Evolutionary conservation across 116 monocot species (phyloP), one percentile per base, ranked within the genome.

Genomic region (Posidonia oceanica): DNA sequence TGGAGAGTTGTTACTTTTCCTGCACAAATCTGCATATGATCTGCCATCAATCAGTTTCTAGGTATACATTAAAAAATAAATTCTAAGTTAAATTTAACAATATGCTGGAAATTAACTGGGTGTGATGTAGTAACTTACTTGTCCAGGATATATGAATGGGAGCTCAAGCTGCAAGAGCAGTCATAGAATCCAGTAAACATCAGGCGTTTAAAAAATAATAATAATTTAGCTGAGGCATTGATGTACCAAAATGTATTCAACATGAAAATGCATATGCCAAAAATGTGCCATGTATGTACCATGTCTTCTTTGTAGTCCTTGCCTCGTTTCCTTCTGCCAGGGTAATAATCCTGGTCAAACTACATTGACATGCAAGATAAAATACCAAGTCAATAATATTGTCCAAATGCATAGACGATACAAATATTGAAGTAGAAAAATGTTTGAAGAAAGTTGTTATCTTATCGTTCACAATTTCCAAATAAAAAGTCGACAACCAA

Each of bases 291-390:
- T 3, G 22, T 66, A 42, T 20, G 29, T 83, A 94, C 96, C 96
- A 96, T 91, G 11, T 88, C 91, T 16, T 96, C 96, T 74, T 87
- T 89, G 78, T 91, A 96, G 60, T 96, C 96, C 73, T 91, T 85
- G 62, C 91, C 96, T 76, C 96, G 74, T 80, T 96, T 96, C 60
- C 96, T 86, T 76, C 96, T 84, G 48, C 96, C 96, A 74, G 96
- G 91, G 67, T 87, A 96, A 71, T 91, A 96, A 78, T 96, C 96
- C 72, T 96, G 96, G 61, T 96, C 96, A 81, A 80, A 91, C 96
- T 96, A 76, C 74, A 84, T 51, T 42, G 39, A 82, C 39, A 66
- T 39, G 6, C 38, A 65, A 65, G 18, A 16, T 65, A 36, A 2
- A 38, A 67, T 14, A 52, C 22, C 22, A 68, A 21, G 22, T 14